These are phyloP conservation scores for Paradendryphiella salina DNA, from an alignment of 2,329 filamentous ascomycete genomes.

Conservation along the genomic window DNA sequence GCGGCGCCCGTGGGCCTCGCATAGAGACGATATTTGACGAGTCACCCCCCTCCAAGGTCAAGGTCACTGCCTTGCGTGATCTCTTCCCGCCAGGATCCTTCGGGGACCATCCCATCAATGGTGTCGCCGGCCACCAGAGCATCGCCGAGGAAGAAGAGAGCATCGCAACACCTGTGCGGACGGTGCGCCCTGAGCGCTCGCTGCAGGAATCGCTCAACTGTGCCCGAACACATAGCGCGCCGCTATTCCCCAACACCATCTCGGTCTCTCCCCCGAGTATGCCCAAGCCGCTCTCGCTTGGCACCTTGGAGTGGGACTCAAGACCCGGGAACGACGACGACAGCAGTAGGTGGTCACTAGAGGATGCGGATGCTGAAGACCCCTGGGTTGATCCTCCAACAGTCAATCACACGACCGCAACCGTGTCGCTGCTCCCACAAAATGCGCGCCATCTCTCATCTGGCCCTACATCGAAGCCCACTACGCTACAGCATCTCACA, in stretches of 20 bases:
- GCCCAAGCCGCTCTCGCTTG: conserved; percentile 48
- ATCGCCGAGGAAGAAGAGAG: conserved; percentile 57
- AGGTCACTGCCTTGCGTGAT: conserved; percentile 53
- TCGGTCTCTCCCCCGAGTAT: conserved; percentile 53
- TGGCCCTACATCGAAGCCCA: conserved; percentile 42
- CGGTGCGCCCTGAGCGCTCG: conserved; percentile 45
- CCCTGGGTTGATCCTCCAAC: conserved; percentile 47
- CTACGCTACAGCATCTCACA: conserved; percentile 46
- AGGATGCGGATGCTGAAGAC: conserved; percentile 45
- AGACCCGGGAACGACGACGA: conserved; percentile 46
- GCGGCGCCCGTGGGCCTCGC: conserved; percentile 66
- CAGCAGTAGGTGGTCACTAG: conserved; percentile 49
- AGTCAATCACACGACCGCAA: conserved; percentile 39
- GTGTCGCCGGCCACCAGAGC: conserved; percentile 47
- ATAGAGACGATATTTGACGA: conserved; percentile 83
- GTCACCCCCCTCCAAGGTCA: conserved; percentile 59
- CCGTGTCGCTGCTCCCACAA: conserved; percentile 39
- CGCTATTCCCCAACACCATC: conserved; percentile 47
- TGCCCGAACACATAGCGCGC: conserved; percentile 32
- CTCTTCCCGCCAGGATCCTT: conserved; percentile 54
- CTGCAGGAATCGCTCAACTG: conserved; percentile 44
- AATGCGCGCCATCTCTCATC: conserved; percentile 37
- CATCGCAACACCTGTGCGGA: conserved; percentile 53
- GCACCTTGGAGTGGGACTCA: conserved; percentile 48
- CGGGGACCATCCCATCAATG: conserved; percentile 40